Evolutionary conservation across 2,329 filamentous ascomycete species (phyloP), one percentile per base, ranked within the genome.

Genomic region (Neonectria neomacrospora): DNA sequence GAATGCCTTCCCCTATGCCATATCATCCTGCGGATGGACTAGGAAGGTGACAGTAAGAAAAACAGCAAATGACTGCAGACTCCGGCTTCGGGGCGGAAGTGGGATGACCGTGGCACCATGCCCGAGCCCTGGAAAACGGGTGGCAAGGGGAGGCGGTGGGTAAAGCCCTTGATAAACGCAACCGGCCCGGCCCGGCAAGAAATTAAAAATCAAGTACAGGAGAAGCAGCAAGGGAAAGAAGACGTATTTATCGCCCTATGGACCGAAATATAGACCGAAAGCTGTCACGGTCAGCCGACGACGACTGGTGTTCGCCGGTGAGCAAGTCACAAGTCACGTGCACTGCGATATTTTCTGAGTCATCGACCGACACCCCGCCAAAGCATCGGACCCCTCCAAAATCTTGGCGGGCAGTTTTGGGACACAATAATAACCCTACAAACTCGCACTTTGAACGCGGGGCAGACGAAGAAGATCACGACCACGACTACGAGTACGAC

Each of bases 381-480:
- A 72, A 72, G 60, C 58, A 61, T 68, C 70, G 58, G 60, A 72
- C 70, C 70, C 70, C 70, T 72, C 70, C 70, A 69, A 67, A 30
- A 32, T 45, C 64, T 61, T 52, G 61, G 57, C 57, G 54, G 54
- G 60, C 54, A 65, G 55, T 67, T 67, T 65, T 59, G 66, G 64
- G 28, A n/a, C 47, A 50, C 18, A 32, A 63, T 41, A 42, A 52
- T 22, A 68, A 53, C 71, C 64, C 67, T 70, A 63, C 58, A 47
- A 53, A 45, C 51, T 67, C 53, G 65, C 63, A 65, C 66, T 61
- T 53, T 51, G 16, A 47, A 61, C 54, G 52, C 22, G 52, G 28
- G 42, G 55, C 48, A 47, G 32, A 12, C 32, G 20, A n/a, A 51
- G 12, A 59, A 51, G 12, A 59, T 50, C n/a, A 34, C 42, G n/a